A percentile compares a stretch with the other conserved stretches of the same genome.
These are phyloP conservation scores for Trichoderma erinaceum DNA, from an alignment of 495 filamentous ascomycete species.

Conservation along the genomic window DNA sequence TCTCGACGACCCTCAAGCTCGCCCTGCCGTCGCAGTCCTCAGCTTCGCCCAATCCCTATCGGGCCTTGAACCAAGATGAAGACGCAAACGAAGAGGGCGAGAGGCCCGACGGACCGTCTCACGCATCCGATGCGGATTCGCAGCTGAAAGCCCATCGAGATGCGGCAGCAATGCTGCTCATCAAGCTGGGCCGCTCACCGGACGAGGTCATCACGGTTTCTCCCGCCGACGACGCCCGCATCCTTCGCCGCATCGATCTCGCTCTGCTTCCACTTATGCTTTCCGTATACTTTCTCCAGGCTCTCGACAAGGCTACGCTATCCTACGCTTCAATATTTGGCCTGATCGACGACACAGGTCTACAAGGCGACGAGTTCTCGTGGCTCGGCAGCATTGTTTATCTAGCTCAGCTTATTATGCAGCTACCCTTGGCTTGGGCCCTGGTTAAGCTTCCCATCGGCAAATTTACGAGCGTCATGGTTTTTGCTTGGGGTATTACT, in stretches of 20 bases:
- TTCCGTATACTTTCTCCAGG: slow-evolving; percentile 48
- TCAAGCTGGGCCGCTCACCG: slow-evolving; percentile 7
- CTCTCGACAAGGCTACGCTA: slow-evolving; percentile 49
- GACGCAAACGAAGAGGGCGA: neutral
- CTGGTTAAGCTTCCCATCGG: slow-evolving; percentile 46
- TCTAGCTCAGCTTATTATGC: slow-evolving; percentile 40
- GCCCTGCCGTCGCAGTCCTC: neutral
- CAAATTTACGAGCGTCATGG: slow-evolving; percentile 36
- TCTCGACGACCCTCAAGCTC: slow-evolving; percentile 7
- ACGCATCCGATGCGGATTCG: slow-evolving; percentile 25
- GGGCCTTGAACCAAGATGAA: slow-evolving; percentile 1
- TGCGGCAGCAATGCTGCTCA: slow-evolving; percentile 8
- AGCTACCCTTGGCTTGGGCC: slow-evolving; percentile 39
- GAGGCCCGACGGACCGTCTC: slow-evolving; percentile 20
- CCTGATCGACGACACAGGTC: slow-evolving; percentile 43
- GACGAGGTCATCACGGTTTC: slow-evolving; percentile 5
- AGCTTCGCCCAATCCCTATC: neutral
- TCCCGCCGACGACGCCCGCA: slow-evolving; percentile 9
- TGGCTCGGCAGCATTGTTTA: slow-evolving; percentile 43
- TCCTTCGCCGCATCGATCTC: slow-evolving; percentile 41
- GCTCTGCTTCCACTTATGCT: slow-evolving; percentile 45
- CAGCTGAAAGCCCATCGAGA: slow-evolving; percentile 16
- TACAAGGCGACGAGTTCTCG: slow-evolving; percentile 43
- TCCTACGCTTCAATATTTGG: slow-evolving; percentile 50
- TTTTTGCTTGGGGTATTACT: slow-evolving; percentile 37